Evolutionary conservation across 768 basidiomycete genomes (phyloP).

Genomic region (Butyriboletus loyo): DNA sequence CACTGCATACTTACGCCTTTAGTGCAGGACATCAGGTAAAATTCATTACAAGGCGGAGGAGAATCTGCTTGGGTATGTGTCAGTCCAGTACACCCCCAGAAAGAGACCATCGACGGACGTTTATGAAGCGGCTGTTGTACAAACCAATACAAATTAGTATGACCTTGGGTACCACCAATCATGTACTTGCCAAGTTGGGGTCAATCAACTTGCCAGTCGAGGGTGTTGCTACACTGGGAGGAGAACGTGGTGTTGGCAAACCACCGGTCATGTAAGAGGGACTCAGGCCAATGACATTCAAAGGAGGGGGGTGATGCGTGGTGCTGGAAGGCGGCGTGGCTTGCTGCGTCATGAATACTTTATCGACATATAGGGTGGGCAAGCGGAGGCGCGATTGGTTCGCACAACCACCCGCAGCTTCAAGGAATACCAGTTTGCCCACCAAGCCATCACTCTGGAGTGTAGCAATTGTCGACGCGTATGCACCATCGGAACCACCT

Average conservation of each 20-base stretch:
- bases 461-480: constrained; percentile 51
- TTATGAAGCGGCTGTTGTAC: constrained; percentile 65
- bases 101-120: constrained; percentile 45
- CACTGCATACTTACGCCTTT: constrained; percentile 54
- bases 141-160: constrained; percentile 7
- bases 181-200: constrained; percentile 54
- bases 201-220: constrained; percentile 46
- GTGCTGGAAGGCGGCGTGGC: constrained; percentile 19
- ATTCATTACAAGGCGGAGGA: constrained; percentile 83
- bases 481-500: constrained; percentile 59
- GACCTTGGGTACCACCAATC: background rate
- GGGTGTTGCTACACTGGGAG: constrained; percentile 35
- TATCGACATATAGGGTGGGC: constrained; percentile 52
- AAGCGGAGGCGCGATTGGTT: constrained; percentile 48
- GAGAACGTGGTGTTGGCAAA: constrained; percentile 66
- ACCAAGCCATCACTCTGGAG: constrained; percentile 61
- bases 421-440: constrained; percentile 64
- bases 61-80: constrained; percentile 46
- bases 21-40: constrained; percentile 79
- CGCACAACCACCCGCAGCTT: constrained; percentile 43
- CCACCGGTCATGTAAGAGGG: constrained; percentile 53
- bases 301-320: constrained; percentile 44
- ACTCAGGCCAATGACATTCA: constrained; percentile 40
- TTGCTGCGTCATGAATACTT: constrained; percentile 40
- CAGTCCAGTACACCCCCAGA: background rate